Base-by-base conservation (phyloP, 768 basidiomycete species). In the Pilatotrama ljubarskyi region DNA sequence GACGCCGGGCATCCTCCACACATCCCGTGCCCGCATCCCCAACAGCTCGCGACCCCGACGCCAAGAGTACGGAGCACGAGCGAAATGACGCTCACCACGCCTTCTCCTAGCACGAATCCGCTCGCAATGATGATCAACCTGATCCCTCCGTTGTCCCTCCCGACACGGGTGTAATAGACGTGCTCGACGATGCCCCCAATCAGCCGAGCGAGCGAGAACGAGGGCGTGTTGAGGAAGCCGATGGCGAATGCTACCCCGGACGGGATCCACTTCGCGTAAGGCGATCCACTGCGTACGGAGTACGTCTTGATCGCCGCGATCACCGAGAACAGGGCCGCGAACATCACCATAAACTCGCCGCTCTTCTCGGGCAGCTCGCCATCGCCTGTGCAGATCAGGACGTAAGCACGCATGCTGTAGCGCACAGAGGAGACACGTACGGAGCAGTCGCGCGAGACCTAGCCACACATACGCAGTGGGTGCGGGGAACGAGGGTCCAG, bases 401-500 rank as follows among this genome's bases (percentile, higher is more conserved):
- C 54, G 32, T 48, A 37, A 38, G 37, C 1, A 41, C 29, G 1
- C n/a, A 22, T 44, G 58, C 37, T 43, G 51, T 24, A 24, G 18
- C 22, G 44, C 26, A 24, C 24, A 35, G 18, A 24, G n/a, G n/a
- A n/a, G n/a, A 11, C 17, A 58, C 90, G 65, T 72, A 90, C 90
- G 87, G 29, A 91, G 80, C 9, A 91, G 76, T 17, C 90, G 80
- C 17, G 90, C 90, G 24, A 93, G 82, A 59, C 82, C 81, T 24
- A 90, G 78, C 95, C 96, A 98, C 32, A 98, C 91, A 65, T 93
- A 95, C 7, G 95, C 95, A 0, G 92, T 95, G 0, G 96, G 96
- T 0, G 94, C 95, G 6, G 93, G 93, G 74, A 98, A 98, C n/a
- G 90, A 88, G 42, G 94, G 93, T 0, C 93, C 93, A 0, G 95